These are phyloP conservation scores for Nepenthes alata DNA, from an alignment of 179 eudicot species.

Conservation along the genomic window DNA sequence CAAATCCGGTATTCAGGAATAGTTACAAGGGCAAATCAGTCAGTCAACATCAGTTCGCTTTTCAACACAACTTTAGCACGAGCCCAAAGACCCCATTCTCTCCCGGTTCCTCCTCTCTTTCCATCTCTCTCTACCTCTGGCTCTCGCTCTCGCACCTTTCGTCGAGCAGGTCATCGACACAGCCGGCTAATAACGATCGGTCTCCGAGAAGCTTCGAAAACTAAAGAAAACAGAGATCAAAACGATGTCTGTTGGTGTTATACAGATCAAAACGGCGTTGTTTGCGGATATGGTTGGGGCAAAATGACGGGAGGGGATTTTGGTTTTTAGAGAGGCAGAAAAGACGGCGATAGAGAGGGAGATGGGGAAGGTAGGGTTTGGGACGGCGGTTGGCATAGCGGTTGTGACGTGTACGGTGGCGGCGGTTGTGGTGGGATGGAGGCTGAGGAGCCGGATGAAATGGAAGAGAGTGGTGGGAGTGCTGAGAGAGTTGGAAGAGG, in stretches of 20 bases:
- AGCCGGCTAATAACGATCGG: constrained; percentile 22
- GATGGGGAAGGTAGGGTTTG: constrained; percentile 64
- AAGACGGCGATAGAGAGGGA: constrained; percentile 30
- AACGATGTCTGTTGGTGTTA: constrained; percentile 4
- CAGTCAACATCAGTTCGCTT: constrained; percentile 35
- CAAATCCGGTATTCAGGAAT: not conserved
- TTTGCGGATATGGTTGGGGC: not conserved
- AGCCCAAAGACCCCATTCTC: constrained; percentile 9
- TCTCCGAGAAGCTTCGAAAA: not conserved
- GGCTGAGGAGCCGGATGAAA: constrained; percentile 43
- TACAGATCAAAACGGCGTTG: constrained; percentile 10
- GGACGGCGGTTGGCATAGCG: constrained; percentile 49
- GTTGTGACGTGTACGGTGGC: constrained; percentile 57
- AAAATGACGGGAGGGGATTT: constrained; percentile 5
- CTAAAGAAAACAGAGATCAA: constrained; percentile 2
- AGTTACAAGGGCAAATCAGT: constrained; percentile 30
- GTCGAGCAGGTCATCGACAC: constrained; percentile 29
- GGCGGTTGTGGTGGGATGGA: constrained; percentile 54
- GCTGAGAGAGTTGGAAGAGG: constrained; percentile 51
- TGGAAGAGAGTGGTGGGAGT: constrained; percentile 53
- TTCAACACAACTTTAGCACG: constrained; percentile 35
- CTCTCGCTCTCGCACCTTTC: constrained; percentile 24
- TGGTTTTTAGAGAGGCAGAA: not conserved
- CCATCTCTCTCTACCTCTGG: not conserved
- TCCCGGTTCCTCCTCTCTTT: no score